Conservation (phyloP, 2,329 filamentous ascomycete genomes). For the Aspergillus sp. region DNA sequence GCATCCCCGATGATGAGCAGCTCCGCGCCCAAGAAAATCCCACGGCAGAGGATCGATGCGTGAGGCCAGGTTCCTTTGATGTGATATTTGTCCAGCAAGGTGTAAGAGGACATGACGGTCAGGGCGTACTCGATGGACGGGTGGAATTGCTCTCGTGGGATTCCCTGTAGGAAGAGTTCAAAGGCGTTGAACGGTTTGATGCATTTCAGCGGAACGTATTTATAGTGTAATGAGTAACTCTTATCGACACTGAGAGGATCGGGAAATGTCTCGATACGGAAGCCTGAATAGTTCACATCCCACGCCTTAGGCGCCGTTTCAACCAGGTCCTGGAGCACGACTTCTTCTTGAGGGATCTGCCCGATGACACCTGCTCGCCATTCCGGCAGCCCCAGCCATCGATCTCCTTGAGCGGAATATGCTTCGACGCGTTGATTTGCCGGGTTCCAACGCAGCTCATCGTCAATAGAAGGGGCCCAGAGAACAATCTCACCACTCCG, state of each 20-base stretch:
- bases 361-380: conserved; percentile 54
- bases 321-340: conserved; percentile 40
- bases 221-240: conserved; percentile 45
- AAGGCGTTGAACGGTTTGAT: conserved; percentile 50
- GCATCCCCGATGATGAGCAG: conserved; percentile 47
- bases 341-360: conserved; percentile 41
- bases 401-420: conserved; percentile 24
- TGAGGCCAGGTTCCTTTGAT: conserved; percentile 49
- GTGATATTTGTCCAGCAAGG: conserved; percentile 44
- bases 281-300: conserved; percentile 45
- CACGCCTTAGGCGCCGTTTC: conserved; percentile 31
- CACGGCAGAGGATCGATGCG: conserved; percentile 45
- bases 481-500: conserved; percentile 51
- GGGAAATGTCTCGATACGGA: conserved; percentile 50
- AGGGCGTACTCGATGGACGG: conserved; percentile 49
- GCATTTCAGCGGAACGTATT: conserved; percentile 46
- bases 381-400: conserved; percentile 31
- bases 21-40: conserved; percentile 51
- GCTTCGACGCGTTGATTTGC: conserved; percentile 22
- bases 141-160: conserved; percentile 39
- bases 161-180: conserved; percentile 40
- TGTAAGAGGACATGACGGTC: conserved; percentile 46
- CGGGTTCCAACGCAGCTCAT: conserved; percentile 31
- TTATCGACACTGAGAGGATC: conserved; percentile 46
- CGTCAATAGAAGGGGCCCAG: conserved; percentile 35